These are phyloP conservation scores for Penicillium simplicissimum DNA, from an alignment of 495 filamentous ascomycete species.

Conservation along the genomic window DNA sequence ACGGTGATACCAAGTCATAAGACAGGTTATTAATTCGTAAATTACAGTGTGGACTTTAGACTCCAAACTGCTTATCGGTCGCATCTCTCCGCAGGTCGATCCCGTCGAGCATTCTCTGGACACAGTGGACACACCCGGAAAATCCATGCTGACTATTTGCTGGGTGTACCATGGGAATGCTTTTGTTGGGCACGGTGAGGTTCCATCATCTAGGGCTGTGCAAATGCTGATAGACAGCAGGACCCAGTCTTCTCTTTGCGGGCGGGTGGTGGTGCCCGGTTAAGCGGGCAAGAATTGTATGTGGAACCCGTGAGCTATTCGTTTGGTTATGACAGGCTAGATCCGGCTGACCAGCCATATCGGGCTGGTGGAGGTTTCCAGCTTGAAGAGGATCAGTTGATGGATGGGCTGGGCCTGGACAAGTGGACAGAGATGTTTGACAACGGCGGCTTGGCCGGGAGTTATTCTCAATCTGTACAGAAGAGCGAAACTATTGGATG, in stretches of 20 bases:
- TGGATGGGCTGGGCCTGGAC: background rate
- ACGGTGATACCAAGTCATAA: too few relatives aligned
- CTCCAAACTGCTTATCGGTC: background rate
- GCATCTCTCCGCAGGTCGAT: slow-evolving; percentile 5
- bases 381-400: background rate
- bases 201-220: slow-evolving; percentile 2
- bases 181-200: background rate
- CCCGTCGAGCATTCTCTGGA: background rate
- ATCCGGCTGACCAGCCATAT: background rate
- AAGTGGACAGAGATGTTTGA: background rate
- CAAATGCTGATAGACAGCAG: background rate
- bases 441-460: background rate
- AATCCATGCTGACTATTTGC: background rate
- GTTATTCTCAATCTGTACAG: background rate
- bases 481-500: background rate
- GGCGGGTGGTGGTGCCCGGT: background rate
- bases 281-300: background rate
- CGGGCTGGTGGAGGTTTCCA: background rate
- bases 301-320: background rate
- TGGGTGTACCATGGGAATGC: background rate
- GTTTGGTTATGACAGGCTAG: background rate
- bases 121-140: slow-evolving; percentile 6
- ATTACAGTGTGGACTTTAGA: background rate
- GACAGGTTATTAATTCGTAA: background rate
- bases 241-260: background rate